These are phyloP conservation scores for Pseudozyma thailandica DNA, from an alignment of 1,284 basidiomycete species.

Conservation along the genomic window DNA sequence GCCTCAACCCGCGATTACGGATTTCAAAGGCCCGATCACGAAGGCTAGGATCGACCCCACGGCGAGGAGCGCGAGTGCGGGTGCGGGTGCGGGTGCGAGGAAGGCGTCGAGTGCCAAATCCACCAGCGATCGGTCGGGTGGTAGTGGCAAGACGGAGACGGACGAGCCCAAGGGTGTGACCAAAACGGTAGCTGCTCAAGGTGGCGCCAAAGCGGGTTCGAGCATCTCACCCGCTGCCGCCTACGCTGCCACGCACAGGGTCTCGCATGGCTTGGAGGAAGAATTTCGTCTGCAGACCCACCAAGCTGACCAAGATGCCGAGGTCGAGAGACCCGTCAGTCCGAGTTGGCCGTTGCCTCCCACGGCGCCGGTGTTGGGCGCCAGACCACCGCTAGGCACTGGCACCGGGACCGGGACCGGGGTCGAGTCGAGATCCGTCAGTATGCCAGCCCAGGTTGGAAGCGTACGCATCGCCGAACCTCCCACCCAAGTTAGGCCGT, in stretches of 20 bases:
- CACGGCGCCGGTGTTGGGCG: background rate
- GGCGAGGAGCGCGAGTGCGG: background rate
- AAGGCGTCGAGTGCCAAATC: conserved; percentile 19
- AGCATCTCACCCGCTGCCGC: conserved; percentile 23
- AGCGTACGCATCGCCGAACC: conserved; percentile 34
- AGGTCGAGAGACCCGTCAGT: conserved; percentile 24
- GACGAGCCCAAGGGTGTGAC: conserved; percentile 11
- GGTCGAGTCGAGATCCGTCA: conserved; percentile 24
- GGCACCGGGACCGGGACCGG: background rate
- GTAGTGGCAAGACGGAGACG: conserved; percentile 16
- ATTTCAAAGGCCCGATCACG: conserved; percentile 9
- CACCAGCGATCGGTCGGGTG: conserved; percentile 18
- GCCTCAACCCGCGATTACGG: conserved; percentile 9
- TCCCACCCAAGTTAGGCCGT: conserved; percentile 1
- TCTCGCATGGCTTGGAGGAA: conserved; percentile 29
- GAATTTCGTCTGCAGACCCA: conserved; percentile 5
- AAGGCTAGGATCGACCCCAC: conserved; percentile 1
- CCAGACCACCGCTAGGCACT: background rate
- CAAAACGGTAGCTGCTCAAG: background rate
- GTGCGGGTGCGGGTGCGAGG: no score
- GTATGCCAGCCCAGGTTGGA: conserved; percentile 20
- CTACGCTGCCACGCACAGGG: conserved; percentile 23
- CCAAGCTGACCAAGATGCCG: background rate
- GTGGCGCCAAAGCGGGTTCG: background rate
- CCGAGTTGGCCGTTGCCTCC: no score